A percentile compares a stretch with the other conserved stretches of the same genome.
Conservation (phyloP, 2,329 filamentous ascomycete genomes). For the Alternaria conjuncta region DNA sequence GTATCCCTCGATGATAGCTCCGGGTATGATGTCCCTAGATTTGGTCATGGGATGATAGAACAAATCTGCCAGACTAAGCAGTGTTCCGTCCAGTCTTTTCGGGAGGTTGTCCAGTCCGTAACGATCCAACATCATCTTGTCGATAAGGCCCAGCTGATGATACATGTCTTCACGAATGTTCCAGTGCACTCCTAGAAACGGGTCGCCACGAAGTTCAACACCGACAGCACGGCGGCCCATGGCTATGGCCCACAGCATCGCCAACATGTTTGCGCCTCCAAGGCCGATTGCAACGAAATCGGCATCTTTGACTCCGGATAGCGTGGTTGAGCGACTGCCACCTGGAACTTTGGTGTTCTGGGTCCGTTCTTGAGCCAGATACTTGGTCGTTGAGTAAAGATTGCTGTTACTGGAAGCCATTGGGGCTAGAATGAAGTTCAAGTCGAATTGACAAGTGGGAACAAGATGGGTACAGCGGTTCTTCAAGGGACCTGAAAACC, state of each 20-base stretch:
- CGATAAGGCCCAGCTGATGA: slow-evolving; percentile 25
- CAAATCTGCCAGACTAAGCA: slow-evolving; percentile 14
- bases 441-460: neutral
- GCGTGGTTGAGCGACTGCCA: slow-evolving; percentile 4
- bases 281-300: slow-evolving; percentile 25
- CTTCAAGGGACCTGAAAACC: neutral
- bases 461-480: neutral
- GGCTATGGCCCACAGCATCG: slow-evolving; percentile 24
- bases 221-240: slow-evolving; percentile 22
- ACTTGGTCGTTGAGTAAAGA: slow-evolving; percentile 3
- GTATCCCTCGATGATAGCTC: slow-evolving; percentile 21
- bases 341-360: slow-evolving; percentile 4
- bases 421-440: neutral
- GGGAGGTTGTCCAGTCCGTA: slow-evolving; percentile 15
- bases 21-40: slow-evolving; percentile 18
- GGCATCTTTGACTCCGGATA: slow-evolving; percentile 21
- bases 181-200: slow-evolving; percentile 27
- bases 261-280: slow-evolving; percentile 25
- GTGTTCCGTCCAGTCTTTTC: slow-evolving; percentile 18
- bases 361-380: slow-evolving; percentile 8
- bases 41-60: slow-evolving; percentile 18
- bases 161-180: slow-evolving; percentile 28
- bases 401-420: slow-evolving; percentile 3
- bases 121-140: slow-evolving; percentile 24
- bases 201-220: slow-evolving; percentile 22